A percentile compares a stretch with the other conserved stretches of the same genome.
These are phyloP conservation scores for Leptographium flavum DNA, from an alignment of 2,329 filamentous ascomycete species.

Conservation along the genomic window DNA sequence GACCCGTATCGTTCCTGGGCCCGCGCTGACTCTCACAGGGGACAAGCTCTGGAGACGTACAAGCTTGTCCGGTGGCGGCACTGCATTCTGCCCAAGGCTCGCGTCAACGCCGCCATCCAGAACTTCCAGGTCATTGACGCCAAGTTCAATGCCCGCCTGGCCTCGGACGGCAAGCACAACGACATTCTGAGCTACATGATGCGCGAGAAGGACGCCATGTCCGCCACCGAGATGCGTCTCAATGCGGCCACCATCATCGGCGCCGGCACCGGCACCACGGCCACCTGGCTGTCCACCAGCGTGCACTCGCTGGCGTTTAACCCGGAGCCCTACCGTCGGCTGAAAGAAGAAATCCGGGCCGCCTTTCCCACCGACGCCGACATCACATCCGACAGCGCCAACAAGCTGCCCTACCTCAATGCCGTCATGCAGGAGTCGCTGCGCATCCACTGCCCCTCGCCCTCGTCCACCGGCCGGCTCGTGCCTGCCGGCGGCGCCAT, in stretches of 20 bases:
- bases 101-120: background rate
- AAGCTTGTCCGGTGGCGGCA: background rate
- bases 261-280: slow-evolving; percentile 12
- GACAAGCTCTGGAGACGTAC: background rate
- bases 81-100: background rate
- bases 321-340: slow-evolving; percentile 2
- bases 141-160: slow-evolving; percentile 1
- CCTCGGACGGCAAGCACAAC: background rate
- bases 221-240: slow-evolving; percentile 6
- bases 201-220: slow-evolving; percentile 6
- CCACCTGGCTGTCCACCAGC: slow-evolving; percentile 8
- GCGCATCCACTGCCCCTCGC: slow-evolving; percentile 9
- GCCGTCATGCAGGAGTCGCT: slow-evolving; percentile 13
- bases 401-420: slow-evolving; percentile 11
- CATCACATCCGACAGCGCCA: slow-evolving; percentile 6
- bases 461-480: slow-evolving; percentile 7
- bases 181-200: slow-evolving; percentile 13
- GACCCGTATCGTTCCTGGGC: background rate
- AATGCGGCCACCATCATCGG: slow-evolving; percentile 15
- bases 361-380: slow-evolving; percentile 4
- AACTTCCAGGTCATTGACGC: background rate
- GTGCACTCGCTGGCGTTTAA: slow-evolving; percentile 6
- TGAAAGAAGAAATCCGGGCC: slow-evolving; percentile 7
- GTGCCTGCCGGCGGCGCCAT: slow-evolving; percentile 18
- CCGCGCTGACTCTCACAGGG: background rate